Conservation (phyloP, 495 filamentous ascomycete species). For the Rostrohypoxylon terebratum region DNA sequence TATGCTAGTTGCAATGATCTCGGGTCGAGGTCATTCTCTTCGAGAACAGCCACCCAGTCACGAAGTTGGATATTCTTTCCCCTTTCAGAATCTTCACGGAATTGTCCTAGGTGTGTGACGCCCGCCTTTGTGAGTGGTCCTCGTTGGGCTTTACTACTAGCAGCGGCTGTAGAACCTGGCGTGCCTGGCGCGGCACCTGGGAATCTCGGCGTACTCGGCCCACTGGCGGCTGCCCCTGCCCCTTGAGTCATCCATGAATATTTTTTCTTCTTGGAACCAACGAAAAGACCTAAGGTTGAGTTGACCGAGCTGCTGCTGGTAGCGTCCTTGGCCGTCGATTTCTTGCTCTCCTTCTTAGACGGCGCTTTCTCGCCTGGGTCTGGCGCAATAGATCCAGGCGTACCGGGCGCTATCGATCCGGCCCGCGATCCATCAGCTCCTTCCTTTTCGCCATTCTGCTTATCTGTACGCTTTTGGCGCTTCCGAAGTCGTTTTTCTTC, state of each 20-base stretch:
- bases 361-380: constrained; percentile 59
- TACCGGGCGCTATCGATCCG: constrained; percentile 61
- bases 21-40: constrained; percentile 68
- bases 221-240: constrained; percentile 55
- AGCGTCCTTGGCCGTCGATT: constrained; percentile 65
- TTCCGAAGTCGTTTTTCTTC: constrained; percentile 64
- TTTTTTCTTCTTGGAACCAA: constrained; percentile 66
- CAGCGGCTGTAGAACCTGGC: constrained; percentile 24
- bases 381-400: constrained; percentile 61
- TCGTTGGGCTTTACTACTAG: constrained; percentile 29
- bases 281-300: constrained; percentile 64
- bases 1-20: constrained; percentile 67
- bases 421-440: constrained; percentile 53
- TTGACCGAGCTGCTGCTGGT: constrained; percentile 68
- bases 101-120: constrained; percentile 64
- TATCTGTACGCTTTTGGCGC: constrained; percentile 58
- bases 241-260: constrained; percentile 68
- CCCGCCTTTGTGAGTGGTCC: constrained; percentile 47
- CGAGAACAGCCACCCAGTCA: constrained; percentile 74
- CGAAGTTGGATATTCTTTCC: constrained; percentile 75
- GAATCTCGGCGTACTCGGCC: constrained; percentile 59
- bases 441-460: constrained; percentile 46
- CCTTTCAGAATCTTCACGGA: constrained; percentile 70
- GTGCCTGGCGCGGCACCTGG: constrained; percentile 48
- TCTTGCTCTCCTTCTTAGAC: constrained; percentile 71